phyloP scores from a whole-genome alignment of 805 yeast genomes.

The Hanseniaspora taiwanica region DNA sequence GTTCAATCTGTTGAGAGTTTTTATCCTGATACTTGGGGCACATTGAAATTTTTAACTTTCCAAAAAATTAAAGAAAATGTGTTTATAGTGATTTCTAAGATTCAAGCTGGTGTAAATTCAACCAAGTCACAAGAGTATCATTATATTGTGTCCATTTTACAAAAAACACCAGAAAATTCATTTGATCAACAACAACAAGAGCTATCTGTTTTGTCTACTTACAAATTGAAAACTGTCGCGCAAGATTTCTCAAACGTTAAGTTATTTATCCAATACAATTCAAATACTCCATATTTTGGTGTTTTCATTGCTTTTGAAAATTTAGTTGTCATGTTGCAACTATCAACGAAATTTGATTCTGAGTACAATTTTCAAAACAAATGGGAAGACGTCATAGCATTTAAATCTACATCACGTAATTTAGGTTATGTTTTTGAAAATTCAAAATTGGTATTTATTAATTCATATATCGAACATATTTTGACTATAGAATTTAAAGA shows the following conservation, averaged over 20 bases:
- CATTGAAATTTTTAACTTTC: slow-evolving; percentile 49
- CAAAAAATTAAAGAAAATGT: slow-evolving; percentile 33
- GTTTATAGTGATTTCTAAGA: not conserved
- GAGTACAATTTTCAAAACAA: slow-evolving; percentile 27
- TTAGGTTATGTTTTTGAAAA: slow-evolving; percentile 49
- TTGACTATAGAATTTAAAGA: slow-evolving; percentile 40
- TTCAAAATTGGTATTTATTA: slow-evolving; percentile 32
- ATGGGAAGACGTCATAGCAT: slow-evolving; percentile 72
- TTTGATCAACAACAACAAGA: slow-evolving; percentile 36
- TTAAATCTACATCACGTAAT: slow-evolving; percentile 39
- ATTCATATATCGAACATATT: slow-evolving; percentile 43
- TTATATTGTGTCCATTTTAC: not conserved
- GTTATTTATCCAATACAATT: slow-evolving; percentile 14
- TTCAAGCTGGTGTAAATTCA: not conserved
- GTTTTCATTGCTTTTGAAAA: slow-evolving; percentile 48
- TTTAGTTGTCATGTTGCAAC: slow-evolving; percentile 54
- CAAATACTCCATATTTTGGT: slow-evolving; percentile 17
- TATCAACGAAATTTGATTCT: slow-evolving; percentile 28
- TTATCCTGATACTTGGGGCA: slow-evolving; percentile 38
- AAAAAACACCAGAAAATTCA: too few relatives aligned
- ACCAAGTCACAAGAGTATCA: not conserved
- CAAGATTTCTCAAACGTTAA: slow-evolving; percentile 7
- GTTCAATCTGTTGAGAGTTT: slow-evolving; percentile 29
- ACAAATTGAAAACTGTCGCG: slow-evolving; percentile 42
- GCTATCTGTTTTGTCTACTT: slow-evolving; percentile 47